These are phyloP conservation scores for Metarhizium rileyi DNA, from an alignment of 2,329 filamentous ascomycete species.

Conservation along the genomic window DNA sequence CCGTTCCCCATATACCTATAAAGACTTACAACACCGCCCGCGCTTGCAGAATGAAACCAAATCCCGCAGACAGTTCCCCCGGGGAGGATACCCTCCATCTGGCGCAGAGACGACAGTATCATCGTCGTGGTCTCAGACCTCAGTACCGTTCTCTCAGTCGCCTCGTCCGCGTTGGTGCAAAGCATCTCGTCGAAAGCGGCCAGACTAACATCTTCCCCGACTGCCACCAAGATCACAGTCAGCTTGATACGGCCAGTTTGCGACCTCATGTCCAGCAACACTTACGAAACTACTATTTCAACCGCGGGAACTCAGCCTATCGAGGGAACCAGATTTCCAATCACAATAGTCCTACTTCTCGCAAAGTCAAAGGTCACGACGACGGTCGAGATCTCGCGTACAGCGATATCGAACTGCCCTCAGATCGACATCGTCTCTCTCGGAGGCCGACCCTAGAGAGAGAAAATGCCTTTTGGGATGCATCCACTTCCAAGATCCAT, in stretches of 20 bases:
- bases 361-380: constrained; percentile 12
- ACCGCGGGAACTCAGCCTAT: neutral
- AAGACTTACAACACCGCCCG: neutral
- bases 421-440: constrained; percentile 23
- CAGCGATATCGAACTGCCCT: constrained; percentile 25
- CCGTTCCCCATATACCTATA: neutral
- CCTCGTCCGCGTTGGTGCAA: constrained; percentile 22
- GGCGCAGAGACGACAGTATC: neutral
- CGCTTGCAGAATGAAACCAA: neutral
- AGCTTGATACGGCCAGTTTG: constrained; percentile 13
- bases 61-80: neutral
- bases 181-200: constrained; percentile 17
- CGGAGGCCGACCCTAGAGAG: constrained; percentile 33
- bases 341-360: neutral
- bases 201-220: constrained; percentile 5
- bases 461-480: constrained; percentile 36
- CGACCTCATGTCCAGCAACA: constrained; percentile 8
- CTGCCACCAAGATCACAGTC: constrained; percentile 4
- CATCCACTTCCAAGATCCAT: constrained; percentile 25
- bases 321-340: neutral
- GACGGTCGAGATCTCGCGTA: constrained; percentile 27
- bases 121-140: constrained; percentile 2
- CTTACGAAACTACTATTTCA: constrained; percentile 6
- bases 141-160: constrained; percentile 11
- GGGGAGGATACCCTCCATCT: neutral